phyloP scores from a whole-genome alignment of 164 flowering plant species.

The Magnolia kwangsiensis region DNA sequence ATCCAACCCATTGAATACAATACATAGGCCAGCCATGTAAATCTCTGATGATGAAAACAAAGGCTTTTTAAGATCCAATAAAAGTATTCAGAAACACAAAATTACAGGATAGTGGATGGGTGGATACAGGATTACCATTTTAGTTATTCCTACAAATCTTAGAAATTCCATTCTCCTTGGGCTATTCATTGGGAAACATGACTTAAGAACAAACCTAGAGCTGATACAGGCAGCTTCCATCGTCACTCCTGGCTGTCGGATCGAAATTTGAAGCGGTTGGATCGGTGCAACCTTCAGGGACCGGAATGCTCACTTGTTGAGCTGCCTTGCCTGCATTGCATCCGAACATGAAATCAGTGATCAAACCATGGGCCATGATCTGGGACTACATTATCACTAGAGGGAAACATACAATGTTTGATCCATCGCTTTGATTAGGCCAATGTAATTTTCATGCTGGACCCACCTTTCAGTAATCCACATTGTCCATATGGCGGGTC shows the following conservation, averaged over 20 bases:
- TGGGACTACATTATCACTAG: too few relatives aligned
- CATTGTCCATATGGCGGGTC: too few relatives aligned
- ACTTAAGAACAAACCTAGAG: conserved; percentile 9
- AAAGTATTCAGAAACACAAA: conserved; percentile 12
- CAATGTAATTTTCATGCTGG: too few relatives aligned
- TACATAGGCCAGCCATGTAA: neutral
- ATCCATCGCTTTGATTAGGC: too few relatives aligned
- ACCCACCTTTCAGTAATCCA: too few relatives aligned
- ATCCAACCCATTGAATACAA: too few relatives aligned
- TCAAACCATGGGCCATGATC: too few relatives aligned
- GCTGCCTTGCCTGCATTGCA: conserved; percentile 50
- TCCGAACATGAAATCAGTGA: neutral
- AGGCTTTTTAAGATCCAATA: neutral
- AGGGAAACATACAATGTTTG: too few relatives aligned
- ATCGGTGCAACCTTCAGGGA: conserved; percentile 53
- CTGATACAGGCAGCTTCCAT: conserved; percentile 37
- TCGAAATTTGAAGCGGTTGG: conserved; percentile 39
- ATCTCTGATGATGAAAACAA: neutral
- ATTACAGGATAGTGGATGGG: conserved; percentile 13
- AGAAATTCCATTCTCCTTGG: neutral
- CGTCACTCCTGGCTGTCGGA: conserved; percentile 54
- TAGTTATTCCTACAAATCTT: neutral
- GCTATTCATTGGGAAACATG: neutral
- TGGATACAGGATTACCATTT: neutral
- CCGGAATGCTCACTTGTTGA: conserved; percentile 45